phyloP scores from a whole-genome alignment of 768 basidiomycete genomes.

The Dictyophora rubrovolvata region DNA sequence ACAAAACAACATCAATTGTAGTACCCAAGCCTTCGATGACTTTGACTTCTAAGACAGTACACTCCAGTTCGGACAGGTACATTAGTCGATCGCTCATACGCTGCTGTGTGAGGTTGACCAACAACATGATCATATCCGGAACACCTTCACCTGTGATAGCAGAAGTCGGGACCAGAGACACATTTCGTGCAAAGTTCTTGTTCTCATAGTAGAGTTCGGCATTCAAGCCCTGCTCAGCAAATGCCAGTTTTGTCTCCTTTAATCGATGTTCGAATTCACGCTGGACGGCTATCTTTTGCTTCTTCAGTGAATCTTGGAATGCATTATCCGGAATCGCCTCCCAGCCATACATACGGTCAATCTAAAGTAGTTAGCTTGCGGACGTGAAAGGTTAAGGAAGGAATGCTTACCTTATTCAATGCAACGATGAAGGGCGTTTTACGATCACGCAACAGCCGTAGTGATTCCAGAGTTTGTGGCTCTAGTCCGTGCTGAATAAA shows the following conservation, averaged over 20 bases:
- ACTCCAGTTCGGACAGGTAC: conserved; percentile 96
- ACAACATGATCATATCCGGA: conserved; percentile 98
- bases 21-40: conserved; percentile 96
- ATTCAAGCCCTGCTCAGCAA: conserved; percentile 97
- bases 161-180: conserved; percentile 95
- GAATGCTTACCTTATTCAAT: conserved; percentile 70
- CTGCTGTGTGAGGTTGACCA: conserved; percentile 94
- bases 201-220: conserved; percentile 95
- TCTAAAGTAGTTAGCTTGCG: conserved; percentile 34
- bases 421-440: conserved; percentile 99
- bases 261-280: conserved; percentile 90
- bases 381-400: not conserved
- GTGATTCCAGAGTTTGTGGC: conserved; percentile 92
- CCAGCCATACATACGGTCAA: conserved; percentile 98
- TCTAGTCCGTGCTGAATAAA: conserved; percentile 79
- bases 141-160: conserved; percentile 97
- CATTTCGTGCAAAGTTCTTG: conserved; percentile 87
- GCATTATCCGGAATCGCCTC: conserved; percentile 82
- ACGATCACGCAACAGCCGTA: conserved; percentile 80
- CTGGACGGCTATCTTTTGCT: conserved; percentile 68
- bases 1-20: conserved; percentile 92
- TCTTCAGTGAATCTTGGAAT: conserved; percentile 64
- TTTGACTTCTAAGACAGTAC: conserved; percentile 98
- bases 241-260: conserved; percentile 76
- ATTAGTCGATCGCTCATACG: conserved; percentile 96